Evolutionary conservation across 2,329 filamentous ascomycete species (phyloP).

Genomic region (Xylariomycetidae sp.): DNA sequence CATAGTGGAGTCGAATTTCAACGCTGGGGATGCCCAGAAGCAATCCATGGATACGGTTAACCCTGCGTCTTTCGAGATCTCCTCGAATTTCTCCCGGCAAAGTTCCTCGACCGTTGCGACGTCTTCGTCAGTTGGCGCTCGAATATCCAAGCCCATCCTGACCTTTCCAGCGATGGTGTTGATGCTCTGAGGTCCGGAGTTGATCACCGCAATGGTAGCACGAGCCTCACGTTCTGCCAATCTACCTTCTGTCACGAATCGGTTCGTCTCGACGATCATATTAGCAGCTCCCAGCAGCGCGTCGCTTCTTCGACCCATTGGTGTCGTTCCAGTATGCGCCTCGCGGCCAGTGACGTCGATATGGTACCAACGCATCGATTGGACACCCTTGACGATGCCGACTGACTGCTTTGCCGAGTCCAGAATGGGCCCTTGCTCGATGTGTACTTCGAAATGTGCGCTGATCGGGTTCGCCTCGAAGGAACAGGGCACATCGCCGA

Average conservation of each 20-base stretch:
- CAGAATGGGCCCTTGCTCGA: constrained; percentile 15
- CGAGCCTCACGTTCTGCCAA: constrained; percentile 1
- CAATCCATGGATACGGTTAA: constrained; percentile 8
- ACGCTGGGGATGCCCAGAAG: constrained; percentile 12
- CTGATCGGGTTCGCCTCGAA: constrained; percentile 9
- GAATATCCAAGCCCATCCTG: constrained; percentile 4
- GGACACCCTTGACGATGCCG: constrained; percentile 14
- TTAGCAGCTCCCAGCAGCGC: constrained; percentile 16
- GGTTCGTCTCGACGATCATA: constrained; percentile 12
- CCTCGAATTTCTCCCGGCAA: constrained; percentile 7
- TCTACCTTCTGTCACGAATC: constrained; percentile 8
- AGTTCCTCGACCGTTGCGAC: constrained; percentile 9
- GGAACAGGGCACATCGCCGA: constrained; percentile 9
- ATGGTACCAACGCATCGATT: constrained; percentile 19
- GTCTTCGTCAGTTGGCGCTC: constrained; percentile 5
- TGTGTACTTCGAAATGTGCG: constrained; percentile 18
- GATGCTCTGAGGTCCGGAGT: constrained; percentile 9
- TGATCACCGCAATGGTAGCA: constrained; percentile 14
- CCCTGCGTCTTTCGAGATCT: constrained; percentile 12
- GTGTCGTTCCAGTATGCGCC: constrained; percentile 28
- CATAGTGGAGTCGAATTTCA: constrained; percentile 16
- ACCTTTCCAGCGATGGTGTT: constrained; percentile 8
- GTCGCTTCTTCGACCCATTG: constrained; percentile 21
- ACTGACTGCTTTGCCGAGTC: constrained; percentile 8
- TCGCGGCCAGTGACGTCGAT: constrained; percentile 25